Base-by-base conservation (phyloP, 2,329 filamentous ascomycete species). In the Colletotrichum aenigma region DNA sequence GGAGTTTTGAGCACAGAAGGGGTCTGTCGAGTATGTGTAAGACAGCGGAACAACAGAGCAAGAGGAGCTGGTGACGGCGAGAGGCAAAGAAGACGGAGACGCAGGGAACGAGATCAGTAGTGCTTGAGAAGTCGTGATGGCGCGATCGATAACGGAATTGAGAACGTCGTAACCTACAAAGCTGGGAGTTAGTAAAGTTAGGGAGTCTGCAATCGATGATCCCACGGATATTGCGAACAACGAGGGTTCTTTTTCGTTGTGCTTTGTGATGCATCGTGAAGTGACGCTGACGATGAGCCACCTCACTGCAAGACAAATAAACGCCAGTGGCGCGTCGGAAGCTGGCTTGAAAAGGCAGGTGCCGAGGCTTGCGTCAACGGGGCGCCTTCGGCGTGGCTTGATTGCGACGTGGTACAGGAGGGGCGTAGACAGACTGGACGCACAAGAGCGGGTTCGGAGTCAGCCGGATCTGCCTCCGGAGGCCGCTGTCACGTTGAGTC, bases 371-470 rank as follows among this genome's bases (percentile, higher is more conserved):
- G 36, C 15, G 7, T 34, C 43, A 58, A 32, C 69, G 55, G 68
- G 32, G 32, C 62, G 69, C 72, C 69, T 24, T 58, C 61, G 72
- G 72, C 38, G 36, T 69, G 61, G 55, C 61, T 72, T 8, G 3
- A 6, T 7, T 24, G 52, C 9, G 18, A 21, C 28, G 36, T 66
- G 13, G 36, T 18, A 66, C 55, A n/a, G 9, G 6, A n/a, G 21
- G 18, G n/a, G 21, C 9, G 61, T 32, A 10, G 10, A 21, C n/a
- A 3, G 43, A 30, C 9, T 48, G 61, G 28, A 7, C 16, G 38
- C 55, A 72, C 24, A 13, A 36, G 43, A 4, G 8, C 21, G 43
- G 43, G n/a, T 6, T 36, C 34, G 58, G n/a, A 32, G 26, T 36
- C 24, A n/a, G n/a, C 61, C 55, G 55, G 30, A 72, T 72, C 61